Percentiles rank a stretch among this genome's conserved stretches.
Evolutionary conservation across 2,329 filamentous ascomycete genomes (phyloP).

Genomic region (Ophiostoma perfectum): DNA sequence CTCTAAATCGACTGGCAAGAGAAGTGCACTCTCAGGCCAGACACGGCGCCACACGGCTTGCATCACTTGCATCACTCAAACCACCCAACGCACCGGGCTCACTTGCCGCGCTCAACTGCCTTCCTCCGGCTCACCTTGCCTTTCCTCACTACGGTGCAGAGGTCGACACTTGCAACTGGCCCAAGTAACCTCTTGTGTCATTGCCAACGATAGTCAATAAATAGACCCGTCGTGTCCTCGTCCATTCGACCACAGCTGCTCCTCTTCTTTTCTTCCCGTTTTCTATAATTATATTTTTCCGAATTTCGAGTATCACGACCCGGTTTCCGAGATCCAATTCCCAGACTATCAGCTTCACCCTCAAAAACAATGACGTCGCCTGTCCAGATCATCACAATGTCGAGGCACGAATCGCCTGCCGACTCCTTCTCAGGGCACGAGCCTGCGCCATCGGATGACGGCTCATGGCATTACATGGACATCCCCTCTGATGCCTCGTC

Average conservation of each 20-base stretch:
- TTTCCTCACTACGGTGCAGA: neutral
- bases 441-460: constrained; percentile 34
- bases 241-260: neutral
- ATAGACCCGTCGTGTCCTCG: neutral
- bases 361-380: neutral
- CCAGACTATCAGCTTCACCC: neutral
- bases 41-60: neutral
- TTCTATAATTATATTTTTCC: neutral
- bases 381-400: constrained; percentile 12
- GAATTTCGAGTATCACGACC: too few relatives aligned
- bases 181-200: neutral
- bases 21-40: neutral
- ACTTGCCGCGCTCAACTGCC: too few relatives aligned
- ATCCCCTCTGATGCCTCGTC: constrained; percentile 37
- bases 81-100: neutral
- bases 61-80: neutral
- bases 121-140: neutral
- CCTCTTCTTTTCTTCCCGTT: neutral
- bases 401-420: constrained; percentile 20
- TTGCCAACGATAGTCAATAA: neutral
- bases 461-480: constrained; percentile 42
- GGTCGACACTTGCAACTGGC: neutral
- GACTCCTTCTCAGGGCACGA: constrained; percentile 21
- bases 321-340: neutral
- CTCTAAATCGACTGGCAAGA: constrained; percentile 16